Evolutionary conservation across 768 basidiomycete genomes (phyloP), one percentile per base, ranked within the genome.

Genomic region (Kwoniella heveanensis): DNA sequence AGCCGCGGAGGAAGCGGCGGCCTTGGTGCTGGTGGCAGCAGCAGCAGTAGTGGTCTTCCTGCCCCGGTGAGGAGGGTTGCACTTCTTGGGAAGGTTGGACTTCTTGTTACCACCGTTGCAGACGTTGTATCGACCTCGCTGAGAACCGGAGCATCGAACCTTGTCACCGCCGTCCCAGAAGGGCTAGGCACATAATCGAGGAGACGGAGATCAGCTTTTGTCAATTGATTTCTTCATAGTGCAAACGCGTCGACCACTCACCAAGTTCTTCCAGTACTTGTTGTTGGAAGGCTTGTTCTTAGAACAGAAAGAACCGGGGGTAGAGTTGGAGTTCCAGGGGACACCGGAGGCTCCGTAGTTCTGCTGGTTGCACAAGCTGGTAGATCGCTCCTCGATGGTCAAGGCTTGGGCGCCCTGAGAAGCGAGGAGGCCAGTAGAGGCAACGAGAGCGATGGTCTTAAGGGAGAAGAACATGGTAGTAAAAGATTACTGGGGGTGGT

Each of bases 381-480:
- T 65, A 22, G 48, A 36, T 32, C 60, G 64, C 49, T 64, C 62
- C 27, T 60, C 54, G 32, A 67, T 19, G 27, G 55, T 15, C n/a
- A 51, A 19, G 36, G 63, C 65, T 15, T 47, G 44, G 44, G 56
- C 54, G 17, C 55, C 52, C 52, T 47, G 64, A 30, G 53, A 27
- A 24, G 47, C 54, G 26, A 54, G 25, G 48, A 65, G 58, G 37
- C 58, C 62, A 44, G 57, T 54, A 37, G 60, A 47, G 46, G 65
- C 65, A 19, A 66, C 55, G 63, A 62, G 57, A 32, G 66, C 66
- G 36, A 64, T 58, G 62, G 61, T 60, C 37, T 54, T 25, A 21
- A 55, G 26, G 54, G 67, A 68, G 67, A 68, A 68, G 67, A 64
- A 68, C 67, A 68, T 68, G 62, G 67, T 68, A 54, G 47, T 55